phyloP scores from a whole-genome alignment of 371 early-diverging fungal species.

The Zychaea mexicana region DNA sequence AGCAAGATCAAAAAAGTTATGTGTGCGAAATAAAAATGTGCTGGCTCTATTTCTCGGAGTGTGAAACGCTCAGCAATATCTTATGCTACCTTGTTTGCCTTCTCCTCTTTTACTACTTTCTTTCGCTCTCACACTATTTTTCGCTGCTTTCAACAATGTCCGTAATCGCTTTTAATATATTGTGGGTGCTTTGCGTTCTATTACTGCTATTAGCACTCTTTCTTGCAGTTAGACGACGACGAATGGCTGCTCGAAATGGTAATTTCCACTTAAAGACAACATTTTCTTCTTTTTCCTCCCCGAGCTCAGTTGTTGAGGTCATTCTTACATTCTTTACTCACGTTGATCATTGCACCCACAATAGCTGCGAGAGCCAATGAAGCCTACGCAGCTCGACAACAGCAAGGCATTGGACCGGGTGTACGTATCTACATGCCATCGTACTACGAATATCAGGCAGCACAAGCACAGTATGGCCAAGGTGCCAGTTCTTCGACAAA shows the following conservation, averaged over 20 bases:
- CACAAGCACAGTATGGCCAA: constrained; percentile 3
- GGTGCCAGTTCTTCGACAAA: neutral
- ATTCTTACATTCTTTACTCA: neutral
- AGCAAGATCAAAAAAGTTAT: no score
- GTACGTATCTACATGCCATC: constrained; percentile 6
- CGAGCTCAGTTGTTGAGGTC: neutral
- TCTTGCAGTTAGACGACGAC: constrained; percentile 10
- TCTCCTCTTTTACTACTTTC: neutral
- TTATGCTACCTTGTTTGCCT: constrained; percentile 1
- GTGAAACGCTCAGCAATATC: no score
- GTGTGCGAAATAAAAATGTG: no score
- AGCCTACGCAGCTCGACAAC: neutral
- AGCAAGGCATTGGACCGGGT: neutral
- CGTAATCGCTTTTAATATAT: constrained; percentile 9
- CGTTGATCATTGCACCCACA: no score
- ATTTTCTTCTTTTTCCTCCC: neutral
- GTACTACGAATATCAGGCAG: neutral
- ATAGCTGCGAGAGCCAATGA: neutral
- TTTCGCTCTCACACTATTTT: neutral
- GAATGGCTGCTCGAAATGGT: constrained; percentile 7
- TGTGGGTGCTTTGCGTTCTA: constrained; percentile 13
- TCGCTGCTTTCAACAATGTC: constrained; percentile 4
- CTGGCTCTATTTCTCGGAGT: no score
- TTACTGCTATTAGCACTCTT: constrained; percentile 6
- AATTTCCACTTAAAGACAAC: neutral